Evolutionary conservation across 257 asterid genomes (phyloP), one percentile per base, ranked within the genome.

Genomic region (Solanum megistacrolobum): DNA sequence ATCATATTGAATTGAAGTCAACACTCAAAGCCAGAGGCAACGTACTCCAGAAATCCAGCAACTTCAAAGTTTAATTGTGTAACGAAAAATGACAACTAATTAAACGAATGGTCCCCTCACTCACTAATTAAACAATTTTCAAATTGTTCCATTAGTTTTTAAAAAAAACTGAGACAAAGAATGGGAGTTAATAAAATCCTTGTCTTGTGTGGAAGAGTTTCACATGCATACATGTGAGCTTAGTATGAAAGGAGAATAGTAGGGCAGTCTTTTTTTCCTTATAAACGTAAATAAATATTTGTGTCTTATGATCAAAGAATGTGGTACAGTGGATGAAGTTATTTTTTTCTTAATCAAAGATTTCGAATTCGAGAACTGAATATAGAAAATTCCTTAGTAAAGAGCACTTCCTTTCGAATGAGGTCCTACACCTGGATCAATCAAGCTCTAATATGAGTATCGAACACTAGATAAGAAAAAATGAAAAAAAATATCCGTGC

Each of bases 181-280:
- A 32, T 13, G 68, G 89, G 68, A 71, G 85, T 34, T 43, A 46
- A 52, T 36, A 71, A 20, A 60, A 41, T 14, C 32, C 79, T 88
- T 71, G 86, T 87, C 89, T 65, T 55, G 43, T 21, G 16, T 84
- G 36, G 66, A 73, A 65, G 69, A 65, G 66, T 71, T 52, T 84
- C 92, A 90, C 92, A 87, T 90, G 92, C 83, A 31, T 52, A 78
- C 92, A 87, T 87, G 92, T 90, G 92, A 79, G 39, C 39, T 60
- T 43, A 43, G 9, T 79, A 43, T 79, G 66, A 79, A 14, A 27
- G 65, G 85, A 79, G 38, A 79, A 18, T 35, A 79, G 31, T 41
- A 79, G 62, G 62, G 38, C 10, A 41, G 36, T 79, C 2, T 14
- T 43, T 79, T 52, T 52, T 52, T 0, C 60, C 38, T 27, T 27